These are phyloP conservation scores for Fusarium concolor DNA, from an alignment of 2,329 filamentous ascomycete genomes.

Conservation along the genomic window DNA sequence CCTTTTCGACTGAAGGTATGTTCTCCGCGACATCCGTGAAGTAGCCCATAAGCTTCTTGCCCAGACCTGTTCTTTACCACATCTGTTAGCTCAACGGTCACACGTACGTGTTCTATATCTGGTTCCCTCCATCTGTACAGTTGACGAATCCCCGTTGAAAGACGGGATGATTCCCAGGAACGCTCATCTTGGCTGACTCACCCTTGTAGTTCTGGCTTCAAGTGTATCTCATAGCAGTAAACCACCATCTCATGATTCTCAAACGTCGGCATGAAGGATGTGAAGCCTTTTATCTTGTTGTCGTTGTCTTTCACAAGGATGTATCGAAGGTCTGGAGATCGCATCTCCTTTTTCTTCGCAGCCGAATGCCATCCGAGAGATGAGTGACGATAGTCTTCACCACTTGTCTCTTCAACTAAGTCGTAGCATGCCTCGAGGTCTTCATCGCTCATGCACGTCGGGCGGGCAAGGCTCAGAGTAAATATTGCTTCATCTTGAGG, in stretches of 20 bases:
- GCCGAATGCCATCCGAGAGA: conserved; percentile 70
- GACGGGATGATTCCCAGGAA: background rate
- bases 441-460: conserved; percentile 53
- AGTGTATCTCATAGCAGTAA: conserved; percentile 85
- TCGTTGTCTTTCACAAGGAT: conserved; percentile 64
- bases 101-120: conserved; percentile 7
- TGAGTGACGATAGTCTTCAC: conserved; percentile 71
- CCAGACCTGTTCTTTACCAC: conserved; percentile 69
- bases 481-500: conserved; percentile 58
- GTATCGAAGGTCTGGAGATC: conserved; percentile 74
- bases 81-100: conserved; percentile 17
- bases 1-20: conserved; percentile 68
- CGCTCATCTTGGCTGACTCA: conserved; percentile 48
- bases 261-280: conserved; percentile 78
- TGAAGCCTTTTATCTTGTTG: conserved; percentile 62
- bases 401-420: conserved; percentile 73
- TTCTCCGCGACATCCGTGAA: conserved; percentile 65
- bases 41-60: conserved; percentile 67
- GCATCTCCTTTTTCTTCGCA: conserved; percentile 76
- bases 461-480: conserved; percentile 56
- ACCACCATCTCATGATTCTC: conserved; percentile 74
- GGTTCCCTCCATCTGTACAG: background rate
- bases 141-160: conserved; percentile 4
- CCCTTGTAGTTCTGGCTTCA: conserved; percentile 67
- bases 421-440: conserved; percentile 66